Evolutionary conservation across 2,329 filamentous ascomycete species (phyloP).

Genomic region (Talaromyces rugulosus): DNA sequence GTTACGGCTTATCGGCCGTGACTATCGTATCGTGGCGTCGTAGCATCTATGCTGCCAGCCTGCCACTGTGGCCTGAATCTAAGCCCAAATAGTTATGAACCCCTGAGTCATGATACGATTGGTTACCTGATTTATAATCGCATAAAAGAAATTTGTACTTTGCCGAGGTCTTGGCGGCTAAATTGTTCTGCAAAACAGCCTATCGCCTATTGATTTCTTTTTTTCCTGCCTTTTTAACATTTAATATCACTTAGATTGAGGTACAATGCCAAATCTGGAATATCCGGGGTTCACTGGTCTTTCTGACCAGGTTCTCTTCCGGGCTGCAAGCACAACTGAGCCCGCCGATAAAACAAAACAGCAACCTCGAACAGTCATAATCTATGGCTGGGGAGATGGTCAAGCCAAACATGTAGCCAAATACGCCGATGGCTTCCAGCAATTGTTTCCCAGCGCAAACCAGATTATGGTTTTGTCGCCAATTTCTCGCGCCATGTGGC

Average conservation of each 20-base stretch:
- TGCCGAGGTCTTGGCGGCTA: neutral
- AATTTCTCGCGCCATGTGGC: conserved; percentile 46
- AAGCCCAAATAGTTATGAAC: neutral
- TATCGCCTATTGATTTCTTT: neutral
- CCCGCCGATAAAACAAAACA: conserved; percentile 21
- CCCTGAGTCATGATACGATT: no score
- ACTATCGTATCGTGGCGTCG: neutral
- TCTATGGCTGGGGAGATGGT: conserved; percentile 58
- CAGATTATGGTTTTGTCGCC: conserved; percentile 51
- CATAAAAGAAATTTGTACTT: no score
- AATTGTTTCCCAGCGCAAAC: conserved; percentile 48
- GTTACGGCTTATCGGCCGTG: neutral
- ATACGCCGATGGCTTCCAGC: conserved; percentile 51
- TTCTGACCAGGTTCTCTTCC: conserved; percentile 47
- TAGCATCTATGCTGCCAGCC: neutral
- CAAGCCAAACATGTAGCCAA: conserved; percentile 53
- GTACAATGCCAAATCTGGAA: neutral
- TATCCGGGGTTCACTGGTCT: conserved; percentile 47
- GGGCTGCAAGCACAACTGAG: conserved; percentile 18
- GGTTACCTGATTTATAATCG: no score
- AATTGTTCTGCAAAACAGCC: no score
- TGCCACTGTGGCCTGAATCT: neutral
- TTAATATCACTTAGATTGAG: neutral
- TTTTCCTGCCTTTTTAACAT: neutral
- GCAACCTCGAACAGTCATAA: conserved; percentile 23